phyloP scores from a whole-genome alignment of 2,329 filamentous ascomycete genomes.

The Ampelomyces quisqualis region DNA sequence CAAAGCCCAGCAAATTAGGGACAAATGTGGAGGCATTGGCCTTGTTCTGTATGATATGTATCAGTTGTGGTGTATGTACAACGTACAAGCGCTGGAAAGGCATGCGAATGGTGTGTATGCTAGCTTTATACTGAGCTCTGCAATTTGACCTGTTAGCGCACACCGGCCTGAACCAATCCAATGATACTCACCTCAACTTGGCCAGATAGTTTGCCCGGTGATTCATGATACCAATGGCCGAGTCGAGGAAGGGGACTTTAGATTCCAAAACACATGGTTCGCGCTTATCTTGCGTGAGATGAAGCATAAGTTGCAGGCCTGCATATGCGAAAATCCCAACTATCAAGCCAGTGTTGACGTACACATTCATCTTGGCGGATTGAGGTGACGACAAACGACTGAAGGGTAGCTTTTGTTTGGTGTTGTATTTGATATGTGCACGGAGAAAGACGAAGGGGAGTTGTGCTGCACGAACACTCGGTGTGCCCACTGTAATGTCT shows the following conservation, averaged over 20 bases:
- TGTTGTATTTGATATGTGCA: too few species aligned
- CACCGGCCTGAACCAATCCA: neutral
- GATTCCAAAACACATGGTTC: conserved; percentile 18
- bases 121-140: conserved; percentile 19
- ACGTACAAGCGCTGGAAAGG: conserved; percentile 49
- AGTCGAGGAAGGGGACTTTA: conserved; percentile 19
- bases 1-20: conserved; percentile 38
- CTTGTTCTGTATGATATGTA: conserved; percentile 45
- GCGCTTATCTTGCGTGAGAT: conserved; percentile 15
- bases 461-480: too few species aligned
- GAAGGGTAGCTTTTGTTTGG: too few species aligned
- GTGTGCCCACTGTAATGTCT: too few species aligned
- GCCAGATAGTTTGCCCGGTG: conserved; percentile 16
- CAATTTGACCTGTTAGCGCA: neutral
- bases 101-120: conserved; percentile 48
- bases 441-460: too few species aligned
- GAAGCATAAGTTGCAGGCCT: conserved; percentile 4
- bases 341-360: conserved; percentile 1
- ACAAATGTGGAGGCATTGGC: conserved; percentile 43
- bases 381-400: too few species aligned
- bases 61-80: conserved; percentile 42
- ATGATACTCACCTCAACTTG: conserved; percentile 10
- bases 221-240: conserved; percentile 16
- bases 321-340: conserved; percentile 5
- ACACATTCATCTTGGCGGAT: conserved; percentile 4